Evolutionary conservation across 208 protist genomes (phyloP).

Genomic region (Acanthamoeba lugdunensis): DNA sequence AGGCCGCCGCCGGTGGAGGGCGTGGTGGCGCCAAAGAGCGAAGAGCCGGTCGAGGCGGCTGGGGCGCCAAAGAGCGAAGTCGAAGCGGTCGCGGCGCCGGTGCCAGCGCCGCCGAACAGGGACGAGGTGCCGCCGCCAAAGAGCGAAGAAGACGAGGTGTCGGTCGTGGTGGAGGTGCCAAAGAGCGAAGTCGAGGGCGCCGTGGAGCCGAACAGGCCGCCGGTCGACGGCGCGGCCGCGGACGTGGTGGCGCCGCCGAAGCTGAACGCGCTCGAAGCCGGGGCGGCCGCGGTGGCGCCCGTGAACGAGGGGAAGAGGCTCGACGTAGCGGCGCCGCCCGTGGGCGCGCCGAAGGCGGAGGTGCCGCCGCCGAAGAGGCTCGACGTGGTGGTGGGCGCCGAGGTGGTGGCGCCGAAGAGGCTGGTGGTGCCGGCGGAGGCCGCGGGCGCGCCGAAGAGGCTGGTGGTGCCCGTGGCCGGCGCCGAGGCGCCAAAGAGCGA

Average conservation of each 20-base stretch:
- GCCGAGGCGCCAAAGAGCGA: slow-evolving; percentile 35
- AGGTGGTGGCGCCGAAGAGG: slow-evolving; percentile 34
- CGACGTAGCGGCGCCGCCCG: neutral
- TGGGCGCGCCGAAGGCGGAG: neutral
- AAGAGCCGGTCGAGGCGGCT: neutral
- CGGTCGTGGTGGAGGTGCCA: neutral
- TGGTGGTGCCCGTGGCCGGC: neutral
- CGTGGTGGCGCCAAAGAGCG: slow-evolving; percentile 25
- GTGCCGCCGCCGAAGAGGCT: neutral
- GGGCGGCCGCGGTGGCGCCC: neutral
- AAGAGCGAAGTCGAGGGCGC: neutral
- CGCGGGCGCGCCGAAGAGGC: neutral
- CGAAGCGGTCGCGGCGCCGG: neutral
- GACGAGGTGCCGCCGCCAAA: neutral
- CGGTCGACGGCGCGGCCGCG: neutral
- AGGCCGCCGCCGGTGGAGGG: neutral
- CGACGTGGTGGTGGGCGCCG: neutral
- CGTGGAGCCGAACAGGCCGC: neutral
- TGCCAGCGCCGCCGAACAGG: neutral
- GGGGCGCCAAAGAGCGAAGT: slow-evolving; percentile 5
- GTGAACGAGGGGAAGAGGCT: neutral
- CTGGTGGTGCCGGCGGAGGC: neutral
- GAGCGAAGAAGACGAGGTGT: no score
- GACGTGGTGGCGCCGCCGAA: no score
- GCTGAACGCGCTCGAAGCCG: neutral